These are phyloP conservation scores for Boletus reticuloceps DNA, from an alignment of 768 basidiomycete species.

Conservation along the genomic window DNA sequence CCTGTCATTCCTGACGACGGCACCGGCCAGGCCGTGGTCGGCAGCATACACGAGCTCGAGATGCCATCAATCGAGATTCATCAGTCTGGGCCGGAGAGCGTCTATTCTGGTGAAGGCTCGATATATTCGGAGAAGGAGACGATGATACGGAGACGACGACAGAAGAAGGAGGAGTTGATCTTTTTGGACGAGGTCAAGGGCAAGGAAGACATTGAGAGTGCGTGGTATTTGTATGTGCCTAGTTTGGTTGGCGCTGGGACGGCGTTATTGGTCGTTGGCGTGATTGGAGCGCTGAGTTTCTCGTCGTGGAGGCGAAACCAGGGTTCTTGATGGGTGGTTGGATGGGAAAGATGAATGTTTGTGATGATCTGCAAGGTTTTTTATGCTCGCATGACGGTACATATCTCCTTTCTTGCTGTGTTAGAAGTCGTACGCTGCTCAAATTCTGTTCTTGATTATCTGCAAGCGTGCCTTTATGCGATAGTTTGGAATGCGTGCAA, in stretches of 20 bases:
- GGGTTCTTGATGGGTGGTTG: conserved; percentile 39
- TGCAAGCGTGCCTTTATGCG: too few relatives aligned
- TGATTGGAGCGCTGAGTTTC: conserved; percentile 75
- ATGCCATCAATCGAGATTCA: conserved; percentile 67
- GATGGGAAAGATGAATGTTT: neutral
- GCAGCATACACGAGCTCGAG: conserved; percentile 45
- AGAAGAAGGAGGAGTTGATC: conserved; percentile 56
- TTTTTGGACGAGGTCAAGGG: conserved; percentile 44
- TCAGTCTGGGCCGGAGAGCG: conserved; percentile 23
- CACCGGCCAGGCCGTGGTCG: conserved; percentile 24
- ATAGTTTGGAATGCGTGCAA: too few relatives aligned
- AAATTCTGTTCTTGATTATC: neutral
- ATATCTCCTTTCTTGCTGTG: conserved; percentile 17
- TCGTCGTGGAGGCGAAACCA: conserved; percentile 68
- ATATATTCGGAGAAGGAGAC: conserved; percentile 29
- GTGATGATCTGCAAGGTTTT: conserved; percentile 8
- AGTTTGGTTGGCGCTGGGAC: conserved; percentile 83
- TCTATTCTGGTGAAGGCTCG: conserved; percentile 27
- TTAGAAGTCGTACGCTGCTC: conserved; percentile 2
- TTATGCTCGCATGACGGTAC: conserved; percentile 7
- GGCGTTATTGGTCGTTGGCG: conserved; percentile 73
- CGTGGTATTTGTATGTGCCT: conserved; percentile 81
- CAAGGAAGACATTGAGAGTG: conserved; percentile 58
- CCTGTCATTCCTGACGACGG: conserved; percentile 59
- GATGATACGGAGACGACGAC: conserved; percentile 45